Evolutionary conservation across 1,284 basidiomycete species (phyloP).

Genomic region (Singerocomus rubriflavus): DNA sequence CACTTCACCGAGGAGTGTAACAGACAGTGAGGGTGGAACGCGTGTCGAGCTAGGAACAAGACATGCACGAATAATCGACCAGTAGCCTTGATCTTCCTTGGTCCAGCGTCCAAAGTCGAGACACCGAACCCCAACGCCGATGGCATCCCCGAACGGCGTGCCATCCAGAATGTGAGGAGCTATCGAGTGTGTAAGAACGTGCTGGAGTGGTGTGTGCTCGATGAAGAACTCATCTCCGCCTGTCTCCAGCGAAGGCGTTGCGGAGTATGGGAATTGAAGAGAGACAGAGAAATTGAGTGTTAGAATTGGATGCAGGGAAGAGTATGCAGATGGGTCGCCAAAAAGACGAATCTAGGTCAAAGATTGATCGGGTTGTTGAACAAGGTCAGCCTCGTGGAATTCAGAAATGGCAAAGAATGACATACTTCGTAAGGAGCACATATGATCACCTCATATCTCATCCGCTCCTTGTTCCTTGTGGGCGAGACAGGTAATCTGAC

Average conservation of each 20-base stretch:
- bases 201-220: slow-evolving; percentile 30
- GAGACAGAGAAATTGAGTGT: slow-evolving; percentile 46
- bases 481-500: slow-evolving; percentile 50
- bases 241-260: slow-evolving; percentile 1
- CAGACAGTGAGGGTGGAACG: slow-evolving; percentile 25
- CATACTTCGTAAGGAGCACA: slow-evolving; percentile 32
- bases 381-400: background rate
- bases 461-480: slow-evolving; percentile 42
- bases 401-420: background rate
- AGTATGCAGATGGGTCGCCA: slow-evolving; percentile 56
- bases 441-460: slow-evolving; percentile 58
- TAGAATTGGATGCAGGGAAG: slow-evolving; percentile 47
- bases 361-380: background rate
- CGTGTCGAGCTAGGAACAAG: slow-evolving; percentile 3
- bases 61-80: slow-evolving; percentile 18
- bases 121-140: slow-evolving; percentile 62
- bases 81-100: slow-evolving; percentile 7
- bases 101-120: slow-evolving; percentile 23
- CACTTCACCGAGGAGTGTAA: slow-evolving; percentile 35
- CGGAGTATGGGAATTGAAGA: slow-evolving; percentile 34
- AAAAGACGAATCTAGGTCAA: slow-evolving; percentile 67
- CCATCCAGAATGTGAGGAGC: slow-evolving; percentile 65
- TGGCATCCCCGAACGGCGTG: slow-evolving; percentile 58
- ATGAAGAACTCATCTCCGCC: background rate
- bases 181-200: slow-evolving; percentile 51